phyloP scores from a whole-genome alignment of 2,329 filamentous ascomycete genomes.

The Aspergillus tubingensis region DNA sequence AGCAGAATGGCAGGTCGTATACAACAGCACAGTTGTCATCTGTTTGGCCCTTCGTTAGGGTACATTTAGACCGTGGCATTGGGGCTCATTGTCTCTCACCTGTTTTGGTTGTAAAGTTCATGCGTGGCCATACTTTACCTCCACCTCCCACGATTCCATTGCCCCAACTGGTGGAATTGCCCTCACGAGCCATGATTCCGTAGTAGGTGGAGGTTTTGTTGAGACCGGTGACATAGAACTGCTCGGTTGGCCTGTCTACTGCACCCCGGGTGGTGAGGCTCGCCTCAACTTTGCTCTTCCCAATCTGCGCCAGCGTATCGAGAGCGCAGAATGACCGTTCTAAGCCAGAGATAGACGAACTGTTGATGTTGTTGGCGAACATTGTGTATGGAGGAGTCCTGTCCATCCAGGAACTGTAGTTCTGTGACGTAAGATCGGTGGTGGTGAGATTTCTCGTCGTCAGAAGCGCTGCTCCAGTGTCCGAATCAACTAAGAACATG shows the following conservation, averaged over 20 bases:
- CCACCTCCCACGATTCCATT: slow-evolving; percentile 67
- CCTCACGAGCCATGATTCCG: slow-evolving; percentile 69
- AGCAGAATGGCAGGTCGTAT: slow-evolving; percentile 85
- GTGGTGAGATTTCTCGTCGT: slow-evolving; percentile 70
- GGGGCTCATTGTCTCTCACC: slow-evolving; percentile 54
- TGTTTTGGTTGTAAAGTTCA: slow-evolving; percentile 75
- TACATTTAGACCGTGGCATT: neutral
- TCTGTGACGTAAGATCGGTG: slow-evolving; percentile 46
- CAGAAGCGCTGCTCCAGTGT: slow-evolving; percentile 75
- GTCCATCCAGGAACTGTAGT: slow-evolving; percentile 59
- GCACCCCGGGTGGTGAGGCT: slow-evolving; percentile 69
- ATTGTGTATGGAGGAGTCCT: slow-evolving; percentile 71
- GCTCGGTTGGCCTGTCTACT: slow-evolving; percentile 73
- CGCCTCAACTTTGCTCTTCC: slow-evolving; percentile 59
- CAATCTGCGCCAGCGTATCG: slow-evolving; percentile 64
- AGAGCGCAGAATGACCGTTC: slow-evolving; percentile 82
- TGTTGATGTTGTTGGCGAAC: slow-evolving; percentile 68
- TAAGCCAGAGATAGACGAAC: slow-evolving; percentile 66
- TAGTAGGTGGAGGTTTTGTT: slow-evolving; percentile 71
- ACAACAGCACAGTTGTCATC: slow-evolving; percentile 83
- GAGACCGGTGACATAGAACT: slow-evolving; percentile 80
- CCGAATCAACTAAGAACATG: slow-evolving; percentile 81
- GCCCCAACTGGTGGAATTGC: slow-evolving; percentile 57
- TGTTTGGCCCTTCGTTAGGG: slow-evolving; percentile 28
- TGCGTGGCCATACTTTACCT: slow-evolving; percentile 70